Evolutionary conservation across 495 filamentous ascomycete genomes (phyloP), one percentile per base, ranked within the genome.

Genomic region (Daldinia concentrica): DNA sequence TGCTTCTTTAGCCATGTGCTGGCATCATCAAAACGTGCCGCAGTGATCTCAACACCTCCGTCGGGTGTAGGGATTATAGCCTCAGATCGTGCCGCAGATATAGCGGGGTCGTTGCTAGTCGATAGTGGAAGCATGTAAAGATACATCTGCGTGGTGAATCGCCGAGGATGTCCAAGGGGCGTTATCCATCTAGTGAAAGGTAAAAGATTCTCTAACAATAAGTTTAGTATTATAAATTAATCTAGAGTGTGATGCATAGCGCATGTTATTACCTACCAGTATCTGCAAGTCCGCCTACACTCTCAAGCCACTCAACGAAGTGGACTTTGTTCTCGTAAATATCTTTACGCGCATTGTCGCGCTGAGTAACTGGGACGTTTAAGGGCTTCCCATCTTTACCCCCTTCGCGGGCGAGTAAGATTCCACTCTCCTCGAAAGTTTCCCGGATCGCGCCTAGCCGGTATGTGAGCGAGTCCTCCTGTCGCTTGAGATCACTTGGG

Each of bases 91-190:
- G 74, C 72, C 8, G 75, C 71, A 26, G 80, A 78, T 62, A 81
- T 73, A 22, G 80, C 78, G 12, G 84, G 80, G 37, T 77, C 76
- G 24, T 41, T 17, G 22, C 61, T 61, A 1, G 83, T 71, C 4
- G 83, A 81, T 0, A 94, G 80, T 0, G 95, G 94, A n/a, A 97
- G 84, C 80, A 97, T 91, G 78, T 97, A 95, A 7, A 99, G 74
- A 76, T 98, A 99, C 94, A 99, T 97, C 76, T 97, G 93, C 7
- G 94, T 97, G 1, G 91, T 91, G 76, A 93, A 99, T 19, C 95
- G 86, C 74, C 89, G 91, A 1, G 89, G 86, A 2, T 90, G 79
- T 67, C 86, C 85, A 3, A 82, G 79, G 0, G 95, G 95, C 2
- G 95, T 98, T 43, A 98, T 85, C 95, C 95, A 98, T 57, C 90